Evolutionary conservation across 495 filamentous ascomycete genomes (phyloP), one percentile per base, ranked within the genome.

Genomic region (Penicillium goetzii): DNA sequence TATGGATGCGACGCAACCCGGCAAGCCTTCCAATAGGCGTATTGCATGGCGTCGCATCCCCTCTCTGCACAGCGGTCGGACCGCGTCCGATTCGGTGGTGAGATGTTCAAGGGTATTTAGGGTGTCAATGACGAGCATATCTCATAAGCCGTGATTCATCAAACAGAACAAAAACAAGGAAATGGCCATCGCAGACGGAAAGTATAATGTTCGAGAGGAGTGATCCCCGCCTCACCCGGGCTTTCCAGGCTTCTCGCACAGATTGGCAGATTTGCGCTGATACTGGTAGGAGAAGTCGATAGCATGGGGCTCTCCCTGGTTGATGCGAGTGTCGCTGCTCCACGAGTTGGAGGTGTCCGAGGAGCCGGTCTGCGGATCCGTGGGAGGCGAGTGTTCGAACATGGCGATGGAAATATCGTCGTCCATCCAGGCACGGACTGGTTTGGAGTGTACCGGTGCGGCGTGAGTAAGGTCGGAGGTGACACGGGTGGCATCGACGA

Each of bases 351-450:
- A 74, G 21, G 68, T 47, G 15, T 78, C 72, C 28, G 72, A 76
- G 49, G 65, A 64, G 14, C 65, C 70, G 4, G 62, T 69, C 34
- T 66, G 70, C 14, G 53, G 56, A 19, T 72, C 66, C 0, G 50
- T 51, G 0, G 62, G 43, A 0, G 65, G 63, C 2, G 68, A 68
- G 56, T 81, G 78, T 56, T 81, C 77, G 61, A 81, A 81, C 72
- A 81, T 77, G 59, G 78, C 80, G 56, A 80, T 78, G 9, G 74
- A 80, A 60, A 82, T 64, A 53, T 74, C 77, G 26, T 79, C 78
- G 50, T 81, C 75, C 76, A 79, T 76, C 62, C 70, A 75, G 19
- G 71, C 68, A 19, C 73, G 75, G 1, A 63, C 56, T 21, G 68
- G 71, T 2, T 61, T 68, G 11, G 64, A 60, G 23, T 56, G 30